These are phyloP conservation scores for Trichoderma simmonsii DNA, from an alignment of 2,329 filamentous ascomycete species.

Conservation along the genomic window DNA sequence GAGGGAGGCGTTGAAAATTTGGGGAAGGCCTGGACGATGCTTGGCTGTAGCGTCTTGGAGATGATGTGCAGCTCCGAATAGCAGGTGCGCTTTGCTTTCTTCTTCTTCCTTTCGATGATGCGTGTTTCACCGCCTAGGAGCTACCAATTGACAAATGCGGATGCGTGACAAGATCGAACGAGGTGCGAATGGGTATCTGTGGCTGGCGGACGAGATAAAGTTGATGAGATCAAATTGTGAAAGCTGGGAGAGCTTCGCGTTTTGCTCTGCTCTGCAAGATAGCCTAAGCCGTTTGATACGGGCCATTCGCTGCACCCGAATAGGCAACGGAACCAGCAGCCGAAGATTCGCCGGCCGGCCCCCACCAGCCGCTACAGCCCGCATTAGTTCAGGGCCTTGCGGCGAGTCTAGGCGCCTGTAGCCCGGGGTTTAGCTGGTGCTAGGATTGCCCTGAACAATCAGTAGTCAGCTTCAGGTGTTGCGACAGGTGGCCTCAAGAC, in stretches of 20 bases:
- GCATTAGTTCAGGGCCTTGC: constrained; percentile 15
- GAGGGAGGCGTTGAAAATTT: constrained; percentile 5
- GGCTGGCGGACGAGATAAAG: neutral
- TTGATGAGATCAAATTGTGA: neutral
- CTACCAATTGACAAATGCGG: neutral
- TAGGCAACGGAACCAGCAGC: neutral
- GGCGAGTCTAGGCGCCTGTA: constrained; percentile 9
- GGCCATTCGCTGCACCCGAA: neutral
- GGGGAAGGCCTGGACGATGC: neutral
- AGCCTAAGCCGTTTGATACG: neutral
- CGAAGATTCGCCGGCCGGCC: constrained; percentile 23
- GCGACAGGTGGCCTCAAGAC: constrained; percentile 37
- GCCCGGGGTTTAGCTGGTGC: neutral
- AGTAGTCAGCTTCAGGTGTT: constrained; percentile 23
- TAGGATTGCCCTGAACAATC: neutral
- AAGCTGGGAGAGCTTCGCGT: constrained; percentile 6
- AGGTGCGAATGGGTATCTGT: neutral
- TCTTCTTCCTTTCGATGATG: neutral
- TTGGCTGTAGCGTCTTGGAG: neutral
- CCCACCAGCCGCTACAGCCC: constrained; percentile 13
- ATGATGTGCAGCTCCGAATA: neutral
- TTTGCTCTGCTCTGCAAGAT: neutral
- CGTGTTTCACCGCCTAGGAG: neutral
- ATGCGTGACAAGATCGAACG: neutral
- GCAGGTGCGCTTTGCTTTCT: neutral